phyloP scores from a whole-genome alignment of 208 protist species.

The Trypanosomatidae sp. region DNA sequence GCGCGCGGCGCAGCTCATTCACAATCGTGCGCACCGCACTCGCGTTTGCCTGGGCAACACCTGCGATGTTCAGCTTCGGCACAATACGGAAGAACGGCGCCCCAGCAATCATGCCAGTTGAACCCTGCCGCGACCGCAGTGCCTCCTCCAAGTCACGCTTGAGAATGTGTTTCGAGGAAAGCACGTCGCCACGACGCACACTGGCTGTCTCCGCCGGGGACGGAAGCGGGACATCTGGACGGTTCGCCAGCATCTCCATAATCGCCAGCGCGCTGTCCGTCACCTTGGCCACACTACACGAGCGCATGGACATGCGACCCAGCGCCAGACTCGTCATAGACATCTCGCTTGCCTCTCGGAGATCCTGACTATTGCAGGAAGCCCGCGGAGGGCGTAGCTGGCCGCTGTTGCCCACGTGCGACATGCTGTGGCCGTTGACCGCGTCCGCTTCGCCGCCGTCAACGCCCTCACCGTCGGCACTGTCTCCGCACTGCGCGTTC shows the following conservation, averaged over 20 bases:
- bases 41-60: constrained; percentile 76
- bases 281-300: constrained; percentile 51
- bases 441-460: background rate
- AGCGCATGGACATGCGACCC: constrained; percentile 56
- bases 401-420: background rate
- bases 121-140: constrained; percentile 49
- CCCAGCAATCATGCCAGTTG: constrained; percentile 78
- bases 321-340: constrained; percentile 43
- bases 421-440: background rate
- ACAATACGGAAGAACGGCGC: constrained; percentile 88
- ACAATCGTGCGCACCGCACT: constrained; percentile 75
- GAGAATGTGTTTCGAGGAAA: constrained; percentile 77
- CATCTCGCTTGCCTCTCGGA: constrained; percentile 16
- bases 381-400: background rate
- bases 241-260: constrained; percentile 70
- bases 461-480: background rate
- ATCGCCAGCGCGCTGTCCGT: constrained; percentile 66
- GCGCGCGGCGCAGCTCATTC: constrained; percentile 72
- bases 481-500: background rate
- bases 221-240: constrained; percentile 61
- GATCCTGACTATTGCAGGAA: background rate
- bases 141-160: constrained; percentile 80
- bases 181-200: constrained; percentile 71
- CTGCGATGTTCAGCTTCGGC: constrained; percentile 82
- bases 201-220: constrained; percentile 65